Conservation (phyloP, 2,329 filamentous ascomycete genomes). For the Sclerotinia spermophila region DNA sequence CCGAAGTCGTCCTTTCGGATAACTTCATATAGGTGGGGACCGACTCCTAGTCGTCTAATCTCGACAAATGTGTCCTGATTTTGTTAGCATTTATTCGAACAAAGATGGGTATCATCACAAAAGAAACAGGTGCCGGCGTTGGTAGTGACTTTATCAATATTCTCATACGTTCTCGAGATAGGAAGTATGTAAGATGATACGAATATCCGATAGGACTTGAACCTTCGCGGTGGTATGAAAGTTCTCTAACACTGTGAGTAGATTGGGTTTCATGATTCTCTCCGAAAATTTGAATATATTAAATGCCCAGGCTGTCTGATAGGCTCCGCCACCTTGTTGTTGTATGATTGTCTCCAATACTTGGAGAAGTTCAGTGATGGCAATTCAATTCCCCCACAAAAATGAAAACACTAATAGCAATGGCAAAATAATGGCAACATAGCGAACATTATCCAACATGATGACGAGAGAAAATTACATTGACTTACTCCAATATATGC, state of each 20-base stretch:
- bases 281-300: neutral
- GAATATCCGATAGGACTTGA: neutral
- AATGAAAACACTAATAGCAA: neutral
- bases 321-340: neutral
- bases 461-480: constrained; percentile 20
- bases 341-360: neutral
- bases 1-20: constrained; percentile 76
- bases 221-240: neutral
- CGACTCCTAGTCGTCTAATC: constrained; percentile 67
- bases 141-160: neutral
- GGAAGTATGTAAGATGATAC: neutral
- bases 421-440: neutral
- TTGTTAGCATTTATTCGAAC: neutral
- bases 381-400: neutral
- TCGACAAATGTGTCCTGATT: constrained; percentile 72
- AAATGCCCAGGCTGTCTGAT: neutral
- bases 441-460: neutral
- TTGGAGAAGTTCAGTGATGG: neutral
- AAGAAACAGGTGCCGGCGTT: neutral
- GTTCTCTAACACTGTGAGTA: neutral
- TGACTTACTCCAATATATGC: constrained; percentile 75
- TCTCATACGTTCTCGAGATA: neutral
- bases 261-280: neutral
- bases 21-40: constrained; percentile 72
- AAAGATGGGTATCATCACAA: neutral